A percentile compares a stretch with the other conserved stretches of the same genome.
These are phyloP conservation scores for Penicillium freii DNA, from an alignment of 2,329 filamentous ascomycete genomes.

Conservation along the genomic window DNA sequence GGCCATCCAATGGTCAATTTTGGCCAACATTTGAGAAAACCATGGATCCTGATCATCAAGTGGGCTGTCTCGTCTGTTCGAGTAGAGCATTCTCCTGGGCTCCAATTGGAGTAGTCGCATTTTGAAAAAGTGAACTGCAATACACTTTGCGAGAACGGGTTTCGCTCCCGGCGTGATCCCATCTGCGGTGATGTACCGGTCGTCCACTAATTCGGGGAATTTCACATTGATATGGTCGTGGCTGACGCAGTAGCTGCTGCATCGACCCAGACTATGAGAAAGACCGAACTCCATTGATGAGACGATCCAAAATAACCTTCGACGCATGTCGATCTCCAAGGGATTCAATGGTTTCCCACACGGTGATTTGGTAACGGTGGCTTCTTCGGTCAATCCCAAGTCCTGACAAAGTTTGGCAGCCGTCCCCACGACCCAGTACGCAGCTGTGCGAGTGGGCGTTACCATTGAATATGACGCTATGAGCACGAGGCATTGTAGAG, in stretches of 20 bases:
- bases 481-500: constrained; percentile 82
- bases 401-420: constrained; percentile 87
- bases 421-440: constrained; percentile 89
- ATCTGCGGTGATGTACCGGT: constrained; percentile 74
- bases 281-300: constrained; percentile 85
- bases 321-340: constrained; percentile 82
- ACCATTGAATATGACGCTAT: constrained; percentile 89
- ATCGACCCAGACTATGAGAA: constrained; percentile 81
- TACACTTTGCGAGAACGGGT: constrained; percentile 76
- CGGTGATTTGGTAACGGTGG: constrained; percentile 70
- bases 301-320: constrained; percentile 84
- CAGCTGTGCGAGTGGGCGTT: constrained; percentile 85
- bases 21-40: constrained; percentile 76
- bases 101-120: constrained; percentile 87
- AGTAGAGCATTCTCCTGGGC: constrained; percentile 80
- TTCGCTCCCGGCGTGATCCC: constrained; percentile 70
- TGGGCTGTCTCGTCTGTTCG: constrained; percentile 75
- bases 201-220: constrained; percentile 79
- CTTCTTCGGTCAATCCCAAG: constrained; percentile 81
- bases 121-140: constrained; percentile 89
- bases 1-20: constrained; percentile 76
- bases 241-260: constrained; percentile 77
- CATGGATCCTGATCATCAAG: constrained; percentile 79
- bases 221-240: constrained; percentile 80
- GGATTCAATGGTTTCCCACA: constrained; percentile 62